Evolutionary conservation across 768 basidiomycete genomes (phyloP), one percentile per base, ranked within the genome.

Genomic region (Rhizopogon vulgaris): DNA sequence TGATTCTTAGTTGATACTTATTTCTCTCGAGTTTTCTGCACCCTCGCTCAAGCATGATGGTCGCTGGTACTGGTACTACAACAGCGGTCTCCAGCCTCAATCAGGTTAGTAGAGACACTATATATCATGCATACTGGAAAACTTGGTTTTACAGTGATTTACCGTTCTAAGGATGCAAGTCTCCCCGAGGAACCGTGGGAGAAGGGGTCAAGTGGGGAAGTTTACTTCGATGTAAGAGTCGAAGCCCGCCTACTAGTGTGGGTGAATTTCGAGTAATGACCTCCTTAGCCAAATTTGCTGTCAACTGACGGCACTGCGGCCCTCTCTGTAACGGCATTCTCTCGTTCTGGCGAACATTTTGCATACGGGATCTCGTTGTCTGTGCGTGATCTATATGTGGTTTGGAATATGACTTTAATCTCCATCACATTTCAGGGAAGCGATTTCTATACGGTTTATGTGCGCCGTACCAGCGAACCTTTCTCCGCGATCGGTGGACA

Each of bases 51-150:
- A 80, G 54, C 72, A 82, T 12, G 87, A 90, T 58, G 78, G 75
- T 14, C 78, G 77, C 45, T 92, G 87, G 84, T 93, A 92, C 60
- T 89, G 88, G 86, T 79, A 77, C 60, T 78, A 84, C 61, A 90
- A 92, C 68, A 82, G 78, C 48, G 90, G 89, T 28, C 75, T 91
- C 25, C 83, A 89, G 56, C 74, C 84, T 1, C 88, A 90, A 61
- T 72, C 78, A 48, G 70, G 69, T 71, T 24, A 37, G 64, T 59
- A 17, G 4, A 15, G 8, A 1, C n/a, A 3, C n/a, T 6, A 25
- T 41, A 2, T 12, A 8, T 43, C 18, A 34, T 43, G 22, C 17
- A 7, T 43, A 41, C n/a, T 27, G 52, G 22, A 38, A 1, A 34
- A 22, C 27, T 30, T 34, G 24, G 38, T 36, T 14, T 41, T 37